Evolutionary conservation across 306 rosid genomes (phyloP), one percentile per base, ranked within the genome.

Genomic region (Mimosa pudica): DNA sequence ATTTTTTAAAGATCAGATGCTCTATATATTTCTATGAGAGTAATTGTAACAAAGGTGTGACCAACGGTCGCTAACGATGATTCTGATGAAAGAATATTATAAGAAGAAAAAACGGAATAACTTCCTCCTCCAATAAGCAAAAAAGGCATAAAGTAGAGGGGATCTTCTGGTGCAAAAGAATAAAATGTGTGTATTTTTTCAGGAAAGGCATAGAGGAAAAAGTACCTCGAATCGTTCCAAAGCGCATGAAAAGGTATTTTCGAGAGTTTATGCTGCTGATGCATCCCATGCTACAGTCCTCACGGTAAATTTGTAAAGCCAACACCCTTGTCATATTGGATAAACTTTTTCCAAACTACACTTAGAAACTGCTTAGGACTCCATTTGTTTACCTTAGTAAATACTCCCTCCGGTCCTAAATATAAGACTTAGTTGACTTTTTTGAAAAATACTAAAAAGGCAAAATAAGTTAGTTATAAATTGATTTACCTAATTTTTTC

Each of bases 121-220:
- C 11, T 52, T 11, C 75, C 11, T 58, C 80, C 57, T 73, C 73
- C 82, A 65, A 65, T 18, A 24, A 79, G 71, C 78, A 12, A 55
- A n/a, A 55, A 55, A n/a, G 61, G 10, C 61, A 17, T 61, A 30
- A 48, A 32, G 75, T 4, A 3, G 74, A 7, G 42, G 72, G 35
- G 36, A 61, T 69, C 36, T 10, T 10, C 9, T 17, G 49, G 36
- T 1, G 20, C 10, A 47, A 70, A 24, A 42, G 58, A 47, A 70
- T 11, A 46, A 24, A 70, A 24, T 6, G 2, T 70, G 74, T 46
- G 42, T 11, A 70, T 70, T 70, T 70, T 20, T 47, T 13, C 4
- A 3, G 16, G 1, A 57, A 47, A 46, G 20, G 38, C 38, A 70
- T 5, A 5, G 41, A 10, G 16, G 74, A 6, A 45, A 70, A 70